phyloP scores from a whole-genome alignment of 192 early-diverging fungal species.

The Podila verticillata region DNA sequence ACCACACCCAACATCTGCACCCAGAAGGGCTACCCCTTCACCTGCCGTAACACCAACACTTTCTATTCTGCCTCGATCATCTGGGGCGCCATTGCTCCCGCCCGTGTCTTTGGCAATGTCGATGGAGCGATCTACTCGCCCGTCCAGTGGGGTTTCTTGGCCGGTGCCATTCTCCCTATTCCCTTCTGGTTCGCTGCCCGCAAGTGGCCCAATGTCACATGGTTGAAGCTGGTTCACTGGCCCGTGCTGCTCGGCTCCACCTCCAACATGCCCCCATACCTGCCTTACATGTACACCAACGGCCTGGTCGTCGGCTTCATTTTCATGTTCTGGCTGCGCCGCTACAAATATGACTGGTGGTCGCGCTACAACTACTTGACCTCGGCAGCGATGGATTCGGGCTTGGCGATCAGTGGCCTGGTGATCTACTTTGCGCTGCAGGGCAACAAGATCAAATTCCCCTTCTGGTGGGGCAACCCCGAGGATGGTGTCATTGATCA shows the following conservation, averaged over 20 bases:
- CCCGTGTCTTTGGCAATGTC: slow-evolving; percentile 59
- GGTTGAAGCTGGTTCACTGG: slow-evolving; percentile 56
- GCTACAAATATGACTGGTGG: slow-evolving; percentile 61
- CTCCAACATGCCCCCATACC: slow-evolving; percentile 60
- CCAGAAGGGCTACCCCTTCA: slow-evolving; percentile 45
- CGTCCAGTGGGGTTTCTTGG: not conserved
- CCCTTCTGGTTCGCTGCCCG: too few species aligned
- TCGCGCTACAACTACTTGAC: slow-evolving; percentile 71
- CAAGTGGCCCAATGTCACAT: slow-evolving; percentile 11
- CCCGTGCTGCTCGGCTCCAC: slow-evolving; percentile 58
- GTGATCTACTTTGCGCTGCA: slow-evolving; percentile 52
- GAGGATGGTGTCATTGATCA: not conserved
- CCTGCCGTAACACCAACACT: slow-evolving; percentile 51
- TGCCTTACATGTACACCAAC: slow-evolving; percentile 54
- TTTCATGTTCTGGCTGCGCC: slow-evolving; percentile 57
- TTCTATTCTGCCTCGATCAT: slow-evolving; percentile 72
- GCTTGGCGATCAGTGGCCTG: slow-evolving; percentile 54
- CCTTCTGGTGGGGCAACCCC: slow-evolving; percentile 25
- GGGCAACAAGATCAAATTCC: slow-evolving; percentile 1
- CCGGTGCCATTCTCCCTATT: too few species aligned
- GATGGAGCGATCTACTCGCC: slow-evolving; percentile 21
- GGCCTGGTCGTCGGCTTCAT: slow-evolving; percentile 58
- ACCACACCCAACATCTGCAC: slow-evolving; percentile 51
- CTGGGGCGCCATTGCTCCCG: slow-evolving; percentile 78
- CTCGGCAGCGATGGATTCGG: slow-evolving; percentile 67